A percentile compares a stretch with the other conserved stretches of the same genome.
phyloP scores from a whole-genome alignment of 1,284 basidiomycete genomes.

The Ustilago lituana region DNA sequence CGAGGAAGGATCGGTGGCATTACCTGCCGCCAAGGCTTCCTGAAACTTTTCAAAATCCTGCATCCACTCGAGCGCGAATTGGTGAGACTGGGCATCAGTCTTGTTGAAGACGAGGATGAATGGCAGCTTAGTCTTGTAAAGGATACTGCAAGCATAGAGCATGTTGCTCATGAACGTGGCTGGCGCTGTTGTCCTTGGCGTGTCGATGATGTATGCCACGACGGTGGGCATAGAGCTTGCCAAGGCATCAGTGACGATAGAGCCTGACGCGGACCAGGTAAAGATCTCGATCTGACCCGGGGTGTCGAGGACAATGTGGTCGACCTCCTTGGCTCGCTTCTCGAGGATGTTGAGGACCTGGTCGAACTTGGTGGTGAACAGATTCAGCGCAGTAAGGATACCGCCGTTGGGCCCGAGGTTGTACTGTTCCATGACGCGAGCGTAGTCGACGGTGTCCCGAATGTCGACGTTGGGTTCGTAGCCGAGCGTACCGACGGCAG shows the following conservation, averaged over 20 bases:
- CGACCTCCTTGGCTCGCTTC: constrained; percentile 84
- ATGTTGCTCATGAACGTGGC: constrained; percentile 99
- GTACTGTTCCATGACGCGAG: constrained; percentile 99
- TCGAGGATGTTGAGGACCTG: constrained; percentile 93
- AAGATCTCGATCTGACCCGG: constrained; percentile 99
- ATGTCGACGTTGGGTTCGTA: constrained; percentile 99
- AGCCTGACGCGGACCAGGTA: constrained; percentile 98
- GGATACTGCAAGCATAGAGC: constrained; percentile 98
- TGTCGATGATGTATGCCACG: constrained; percentile 97
- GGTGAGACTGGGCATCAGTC: constrained; percentile 87
- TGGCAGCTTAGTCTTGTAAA: constrained; percentile 97
- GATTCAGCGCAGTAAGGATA: constrained; percentile 93
- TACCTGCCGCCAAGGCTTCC: constrained; percentile 68
- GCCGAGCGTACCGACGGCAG: constrained; percentile 87
- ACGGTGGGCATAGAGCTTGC: constrained; percentile 91
- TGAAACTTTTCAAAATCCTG: constrained; percentile 85
- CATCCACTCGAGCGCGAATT: constrained; percentile 98
- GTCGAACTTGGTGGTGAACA: constrained; percentile 99
- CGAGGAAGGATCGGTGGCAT: constrained; percentile 70
- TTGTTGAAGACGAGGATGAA: constrained; percentile 99
- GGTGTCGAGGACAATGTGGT: constrained; percentile 92
- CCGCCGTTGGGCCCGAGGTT: constrained; percentile 98
- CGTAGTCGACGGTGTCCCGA: constrained; percentile 94
- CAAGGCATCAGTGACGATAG: constrained; percentile 98
- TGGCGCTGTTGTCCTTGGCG: constrained; percentile 90